Conservation (phyloP, 2,329 filamentous ascomycete genomes). For the Cladosporium halotolerans region DNA sequence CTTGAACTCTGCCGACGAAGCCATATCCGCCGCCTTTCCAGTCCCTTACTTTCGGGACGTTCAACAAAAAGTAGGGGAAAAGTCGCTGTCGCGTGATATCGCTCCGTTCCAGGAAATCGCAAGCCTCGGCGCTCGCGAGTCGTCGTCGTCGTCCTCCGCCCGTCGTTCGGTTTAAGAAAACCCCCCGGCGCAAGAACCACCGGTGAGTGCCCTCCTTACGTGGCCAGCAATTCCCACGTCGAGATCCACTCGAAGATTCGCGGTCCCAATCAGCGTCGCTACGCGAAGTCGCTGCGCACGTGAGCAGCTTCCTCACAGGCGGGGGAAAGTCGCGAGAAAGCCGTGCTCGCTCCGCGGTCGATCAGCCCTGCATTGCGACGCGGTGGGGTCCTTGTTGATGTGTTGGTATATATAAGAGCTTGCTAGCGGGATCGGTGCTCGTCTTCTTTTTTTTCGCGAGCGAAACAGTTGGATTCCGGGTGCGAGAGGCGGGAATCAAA, state of each 20-base stretch:
- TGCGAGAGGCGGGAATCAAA: neutral
- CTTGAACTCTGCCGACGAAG: neutral
- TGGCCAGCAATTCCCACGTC: no score
- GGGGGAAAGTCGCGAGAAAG: neutral
- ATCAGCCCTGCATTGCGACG: conserved; percentile 6
- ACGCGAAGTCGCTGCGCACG: conserved; percentile 2
- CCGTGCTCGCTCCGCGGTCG: neutral
- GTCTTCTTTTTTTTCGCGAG: neutral
- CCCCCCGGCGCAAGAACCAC: no score
- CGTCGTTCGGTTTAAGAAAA: neutral
- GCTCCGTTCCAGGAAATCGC: no score
- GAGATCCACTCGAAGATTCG: no score
- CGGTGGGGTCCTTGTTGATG: neutral
- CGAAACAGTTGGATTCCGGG: neutral
- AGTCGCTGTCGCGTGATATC: no score
- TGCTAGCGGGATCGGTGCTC: neutral
- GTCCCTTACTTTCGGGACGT: neutral
- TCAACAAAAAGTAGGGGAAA: neutral
- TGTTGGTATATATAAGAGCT: neutral
- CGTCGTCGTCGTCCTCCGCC: neutral
- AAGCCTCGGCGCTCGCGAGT: no score
- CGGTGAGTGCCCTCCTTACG: no score
- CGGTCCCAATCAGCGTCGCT: neutral
- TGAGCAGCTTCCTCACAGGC: conserved; percentile 7
- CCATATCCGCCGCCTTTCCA: neutral